These are phyloP conservation scores for Saccharum officinarum DNA, from an alignment of 176 grass and related monocot species.

Conservation along the genomic window DNA sequence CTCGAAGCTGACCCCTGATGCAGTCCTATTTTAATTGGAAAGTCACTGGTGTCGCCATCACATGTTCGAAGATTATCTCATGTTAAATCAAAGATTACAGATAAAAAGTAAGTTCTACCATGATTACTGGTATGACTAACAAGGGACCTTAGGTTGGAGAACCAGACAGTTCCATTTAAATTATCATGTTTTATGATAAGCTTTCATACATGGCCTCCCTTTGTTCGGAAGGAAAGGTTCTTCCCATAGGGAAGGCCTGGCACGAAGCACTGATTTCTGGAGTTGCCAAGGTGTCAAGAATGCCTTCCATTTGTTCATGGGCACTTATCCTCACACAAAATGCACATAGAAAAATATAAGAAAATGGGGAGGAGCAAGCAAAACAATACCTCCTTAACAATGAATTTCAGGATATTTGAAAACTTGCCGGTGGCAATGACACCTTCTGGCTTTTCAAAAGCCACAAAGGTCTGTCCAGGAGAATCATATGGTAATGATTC, in stretches of 20 bases:
- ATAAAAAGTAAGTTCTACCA: neutral
- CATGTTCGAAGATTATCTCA: too few species aligned
- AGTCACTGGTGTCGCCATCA: too few species aligned
- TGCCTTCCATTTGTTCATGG: neutral
- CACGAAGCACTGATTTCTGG: neutral
- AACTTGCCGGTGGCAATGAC: conserved; percentile 79
- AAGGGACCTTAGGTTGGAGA: neutral
- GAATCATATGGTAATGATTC: conserved; percentile 80
- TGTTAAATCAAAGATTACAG: neutral
- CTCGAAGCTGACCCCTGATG: too few species aligned
- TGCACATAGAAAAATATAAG: neutral
- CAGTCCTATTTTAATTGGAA: too few species aligned
- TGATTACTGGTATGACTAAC: neutral
- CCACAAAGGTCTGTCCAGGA: conserved; percentile 92
- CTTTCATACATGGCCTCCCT: neutral
- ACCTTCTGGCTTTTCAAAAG: conserved; percentile 94
- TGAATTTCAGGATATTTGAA: conserved; percentile 91
- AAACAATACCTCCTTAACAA: conserved; percentile 91
- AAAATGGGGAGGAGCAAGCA: neutral
- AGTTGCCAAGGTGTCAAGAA: neutral
- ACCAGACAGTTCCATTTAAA: neutral
- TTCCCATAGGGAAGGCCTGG: neutral
- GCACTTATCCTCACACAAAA: conserved; percentile 20
- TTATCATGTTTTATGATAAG: neutral
- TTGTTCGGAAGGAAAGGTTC: neutral